Evolutionary conservation across 441 rosid species (phyloP), one percentile per base, ranked within the genome.

Genomic region (Erysimum cheiri): DNA sequence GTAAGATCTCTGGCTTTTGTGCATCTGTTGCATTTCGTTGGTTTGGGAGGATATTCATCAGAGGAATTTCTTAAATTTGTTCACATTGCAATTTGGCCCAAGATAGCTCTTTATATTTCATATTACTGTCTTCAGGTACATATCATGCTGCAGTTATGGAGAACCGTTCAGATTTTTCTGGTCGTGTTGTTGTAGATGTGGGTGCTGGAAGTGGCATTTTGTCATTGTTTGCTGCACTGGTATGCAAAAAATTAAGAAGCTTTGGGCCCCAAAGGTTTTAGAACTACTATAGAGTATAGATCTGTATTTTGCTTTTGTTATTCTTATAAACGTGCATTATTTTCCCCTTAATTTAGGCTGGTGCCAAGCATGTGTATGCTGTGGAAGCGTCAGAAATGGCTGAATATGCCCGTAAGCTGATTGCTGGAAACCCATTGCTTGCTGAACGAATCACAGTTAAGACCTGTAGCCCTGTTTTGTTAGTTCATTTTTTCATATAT

Each of bases 361-460:
- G 96, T 79, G 98, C 97, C 64, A 93, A 87, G 81, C 98, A 89
- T 87, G 97, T 93, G 32, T 93, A 89, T 82, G 98, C 98, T 54
- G 89, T 93, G 55, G 98, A 93, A 85, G 97, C 98, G 56, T 93
- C 97, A 67, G 97, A 93, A 76, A 93, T 93, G 97, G 91, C 96
- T 59, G 97, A 91, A 64, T 93, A 93, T 81, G 98, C 98, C 19
- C 82, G 88, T 69, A 93, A 87, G 74, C 89, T 93, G 61, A 88
- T 93, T 83, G 88, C 95, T 65, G 97, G 97, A 69, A 91, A 93
- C 59, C 94, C 97, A 19, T 72, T 81, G 0, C 76, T 92, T 66
- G 91, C 85, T 47, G 85, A 91, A 56, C 83, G 91, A 70, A 93
- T 93, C 65, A 93, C 97, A 12, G 98, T 89, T 89, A 71, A 73